These are phyloP conservation scores for Omphalotus olearius DNA, from an alignment of 1,284 basidiomycete genomes.

Conservation along the genomic window DNA sequence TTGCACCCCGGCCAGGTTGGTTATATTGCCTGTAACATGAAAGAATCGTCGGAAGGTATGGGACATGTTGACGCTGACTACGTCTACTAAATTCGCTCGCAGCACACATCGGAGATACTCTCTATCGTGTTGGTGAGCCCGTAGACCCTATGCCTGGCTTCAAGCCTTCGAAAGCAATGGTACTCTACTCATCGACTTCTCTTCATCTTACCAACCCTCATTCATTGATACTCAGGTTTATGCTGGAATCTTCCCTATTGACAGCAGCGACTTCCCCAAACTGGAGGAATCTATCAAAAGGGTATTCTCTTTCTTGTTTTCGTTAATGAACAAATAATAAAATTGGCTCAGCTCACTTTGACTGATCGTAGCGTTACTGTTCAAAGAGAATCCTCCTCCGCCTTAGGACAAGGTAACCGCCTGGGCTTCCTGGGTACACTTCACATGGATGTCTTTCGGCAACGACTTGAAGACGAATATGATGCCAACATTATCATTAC, in stretches of 20 bases:
- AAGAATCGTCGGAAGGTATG: constrained; percentile 92
- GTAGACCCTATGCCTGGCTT: constrained; percentile 92
- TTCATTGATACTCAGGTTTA: not conserved
- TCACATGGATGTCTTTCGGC: constrained; percentile 97
- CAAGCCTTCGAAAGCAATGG: constrained; percentile 93
- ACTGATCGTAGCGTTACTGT: constrained; percentile 90
- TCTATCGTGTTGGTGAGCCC: constrained; percentile 71
- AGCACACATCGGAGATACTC: constrained; percentile 94
- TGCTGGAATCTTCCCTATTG: constrained; percentile 68
- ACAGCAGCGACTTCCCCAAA: constrained; percentile 88
- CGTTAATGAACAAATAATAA: not conserved
- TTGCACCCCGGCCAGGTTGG: constrained; percentile 90
- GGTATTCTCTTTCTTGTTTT: constrained; percentile 35
- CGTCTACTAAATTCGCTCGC: constrained; percentile 15
- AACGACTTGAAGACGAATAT: constrained; percentile 96
- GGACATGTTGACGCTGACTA: constrained; percentile 4
- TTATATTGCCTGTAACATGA: constrained; percentile 94
- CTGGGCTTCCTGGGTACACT: constrained; percentile 94
- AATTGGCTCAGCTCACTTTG: constrained; percentile 60
- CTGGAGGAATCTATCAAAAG: constrained; percentile 94
- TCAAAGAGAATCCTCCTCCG: constrained; percentile 90
- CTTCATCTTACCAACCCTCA: constrained; percentile 1
- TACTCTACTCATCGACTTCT: constrained; percentile 22
- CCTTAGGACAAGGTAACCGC: constrained; percentile 93
- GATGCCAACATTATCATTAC: constrained; percentile 88